Evolutionary conservation across 2,329 filamentous ascomycete genomes (phyloP).

Genomic region (Penicillium glabrum): DNA sequence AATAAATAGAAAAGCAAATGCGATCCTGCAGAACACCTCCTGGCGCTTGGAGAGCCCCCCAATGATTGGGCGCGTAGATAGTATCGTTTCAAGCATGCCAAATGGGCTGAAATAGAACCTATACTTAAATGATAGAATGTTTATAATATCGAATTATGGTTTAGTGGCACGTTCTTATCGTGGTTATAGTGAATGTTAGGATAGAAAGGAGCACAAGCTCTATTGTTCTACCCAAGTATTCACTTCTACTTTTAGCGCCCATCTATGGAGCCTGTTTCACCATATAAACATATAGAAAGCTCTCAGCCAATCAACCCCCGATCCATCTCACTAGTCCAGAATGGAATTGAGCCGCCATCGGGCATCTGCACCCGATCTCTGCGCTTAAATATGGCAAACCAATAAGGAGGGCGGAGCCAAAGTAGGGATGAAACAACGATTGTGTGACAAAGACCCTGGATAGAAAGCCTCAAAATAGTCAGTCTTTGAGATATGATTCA

Average conservation of each 20-base stretch:
- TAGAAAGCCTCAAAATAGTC: not conserved
- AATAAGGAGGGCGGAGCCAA: not conserved
- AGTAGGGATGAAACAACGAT: conserved; percentile 12
- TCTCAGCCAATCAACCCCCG: conserved; percentile 14
- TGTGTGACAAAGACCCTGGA: conserved; percentile 3
- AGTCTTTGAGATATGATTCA: not conserved
- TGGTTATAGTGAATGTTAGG: too few species aligned
- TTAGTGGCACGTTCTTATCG: too few species aligned
- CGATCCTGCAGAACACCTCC: not conserved
- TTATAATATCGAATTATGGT: too few species aligned
- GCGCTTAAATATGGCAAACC: conserved; percentile 9
- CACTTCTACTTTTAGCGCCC: not conserved
- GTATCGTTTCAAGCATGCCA: conserved; percentile 6
- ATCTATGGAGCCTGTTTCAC: conserved; percentile 15
- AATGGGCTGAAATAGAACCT: not conserved
- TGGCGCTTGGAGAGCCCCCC: conserved; percentile 4
- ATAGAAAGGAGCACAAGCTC: not conserved
- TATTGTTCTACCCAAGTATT: not conserved
- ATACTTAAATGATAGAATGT: not conserved
- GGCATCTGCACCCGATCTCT: conserved; percentile 3
- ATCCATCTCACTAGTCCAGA: conserved; percentile 1
- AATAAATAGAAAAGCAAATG: not conserved
- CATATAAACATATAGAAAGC: not conserved
- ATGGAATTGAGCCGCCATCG: conserved; percentile 3
- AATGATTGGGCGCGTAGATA: conserved; percentile 14